These are phyloP conservation scores for Crithidia mellificae DNA, from an alignment of 208 protist species.

Conservation along the genomic window DNA sequence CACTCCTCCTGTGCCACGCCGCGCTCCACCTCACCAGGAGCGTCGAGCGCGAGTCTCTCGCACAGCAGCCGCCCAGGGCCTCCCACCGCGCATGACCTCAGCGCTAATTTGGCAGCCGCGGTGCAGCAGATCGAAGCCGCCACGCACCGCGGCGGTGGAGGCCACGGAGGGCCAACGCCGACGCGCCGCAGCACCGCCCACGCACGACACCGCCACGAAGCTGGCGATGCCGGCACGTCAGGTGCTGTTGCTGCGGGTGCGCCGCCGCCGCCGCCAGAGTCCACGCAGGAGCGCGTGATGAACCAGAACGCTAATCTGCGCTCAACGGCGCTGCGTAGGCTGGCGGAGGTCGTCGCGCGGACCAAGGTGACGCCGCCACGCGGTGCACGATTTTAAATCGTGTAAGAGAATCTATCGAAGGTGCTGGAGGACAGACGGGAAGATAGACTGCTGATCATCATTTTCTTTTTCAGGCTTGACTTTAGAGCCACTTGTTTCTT, in stretches of 20 bases:
- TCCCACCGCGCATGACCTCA: background rate
- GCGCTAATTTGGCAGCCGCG: slow-evolving; percentile 16
- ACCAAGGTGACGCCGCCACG: slow-evolving; percentile 46
- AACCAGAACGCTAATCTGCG: slow-evolving; percentile 37
- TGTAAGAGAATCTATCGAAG: too few species aligned
- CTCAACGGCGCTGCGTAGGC: slow-evolving; percentile 40
- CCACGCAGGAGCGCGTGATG: slow-evolving; percentile 15
- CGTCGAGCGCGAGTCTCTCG: background rate
- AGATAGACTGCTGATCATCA: background rate
- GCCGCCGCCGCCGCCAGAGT: background rate
- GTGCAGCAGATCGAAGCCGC: slow-evolving; percentile 28
- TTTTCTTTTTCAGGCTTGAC: background rate
- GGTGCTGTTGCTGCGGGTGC: too few species aligned
- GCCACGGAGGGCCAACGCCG: background rate
- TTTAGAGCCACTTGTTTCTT: background rate
- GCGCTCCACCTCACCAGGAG: background rate
- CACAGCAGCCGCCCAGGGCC: background rate
- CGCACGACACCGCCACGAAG: background rate
- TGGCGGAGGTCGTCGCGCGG: slow-evolving; percentile 67
- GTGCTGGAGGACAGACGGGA: too few species aligned
- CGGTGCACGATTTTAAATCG: slow-evolving; percentile 5
- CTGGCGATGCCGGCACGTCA: background rate
- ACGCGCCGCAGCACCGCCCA: slow-evolving; percentile 14
- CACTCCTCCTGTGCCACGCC: background rate
- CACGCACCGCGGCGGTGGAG: slow-evolving; percentile 1